These are phyloP conservation scores for Trametes sanguinea DNA, from an alignment of 768 basidiomycete genomes.

Conservation along the genomic window DNA sequence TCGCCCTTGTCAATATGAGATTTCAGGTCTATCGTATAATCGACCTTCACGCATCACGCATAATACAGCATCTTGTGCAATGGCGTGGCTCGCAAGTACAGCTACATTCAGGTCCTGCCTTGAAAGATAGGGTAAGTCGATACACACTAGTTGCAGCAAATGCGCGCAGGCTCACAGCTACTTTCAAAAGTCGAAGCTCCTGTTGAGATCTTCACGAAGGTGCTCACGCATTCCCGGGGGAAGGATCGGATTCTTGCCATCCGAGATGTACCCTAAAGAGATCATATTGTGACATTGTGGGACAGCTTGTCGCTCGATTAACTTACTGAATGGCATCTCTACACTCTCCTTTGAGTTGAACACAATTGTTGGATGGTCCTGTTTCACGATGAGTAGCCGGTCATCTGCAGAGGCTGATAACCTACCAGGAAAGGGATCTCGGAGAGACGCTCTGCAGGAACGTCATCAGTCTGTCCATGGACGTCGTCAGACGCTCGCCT, in stretches of 20 bases:
- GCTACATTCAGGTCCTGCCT: too few species aligned
- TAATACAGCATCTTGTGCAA: too few species aligned
- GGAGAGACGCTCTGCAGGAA: conserved; percentile 54
- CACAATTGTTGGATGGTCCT: conserved; percentile 89
- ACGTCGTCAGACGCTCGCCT: background rate
- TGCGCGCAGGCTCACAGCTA: too few species aligned
- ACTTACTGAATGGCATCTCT: conserved; percentile 97
- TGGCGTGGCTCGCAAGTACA: too few species aligned
- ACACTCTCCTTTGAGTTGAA: conserved; percentile 90
- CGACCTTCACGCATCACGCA: too few species aligned
- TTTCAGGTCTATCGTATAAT: too few species aligned
- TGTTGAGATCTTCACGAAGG: conserved; percentile 83
- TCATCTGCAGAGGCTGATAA: background rate
- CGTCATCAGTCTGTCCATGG: background rate
- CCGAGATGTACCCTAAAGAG: conserved; percentile 46
- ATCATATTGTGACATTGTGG: background rate
- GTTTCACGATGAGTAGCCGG: background rate
- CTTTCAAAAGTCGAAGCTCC: conserved; percentile 82
- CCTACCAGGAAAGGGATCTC: conserved; percentile 75
- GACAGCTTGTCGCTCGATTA: background rate
- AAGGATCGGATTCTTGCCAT: conserved; percentile 65
- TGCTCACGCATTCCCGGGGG: conserved; percentile 91
- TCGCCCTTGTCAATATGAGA: too few species aligned
- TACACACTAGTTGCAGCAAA: too few species aligned
- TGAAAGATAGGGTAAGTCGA: too few species aligned